Base-by-base conservation (phyloP, 2,329 filamentous ascomycete genomes). In the Tolypocladium nubicola region DNA sequence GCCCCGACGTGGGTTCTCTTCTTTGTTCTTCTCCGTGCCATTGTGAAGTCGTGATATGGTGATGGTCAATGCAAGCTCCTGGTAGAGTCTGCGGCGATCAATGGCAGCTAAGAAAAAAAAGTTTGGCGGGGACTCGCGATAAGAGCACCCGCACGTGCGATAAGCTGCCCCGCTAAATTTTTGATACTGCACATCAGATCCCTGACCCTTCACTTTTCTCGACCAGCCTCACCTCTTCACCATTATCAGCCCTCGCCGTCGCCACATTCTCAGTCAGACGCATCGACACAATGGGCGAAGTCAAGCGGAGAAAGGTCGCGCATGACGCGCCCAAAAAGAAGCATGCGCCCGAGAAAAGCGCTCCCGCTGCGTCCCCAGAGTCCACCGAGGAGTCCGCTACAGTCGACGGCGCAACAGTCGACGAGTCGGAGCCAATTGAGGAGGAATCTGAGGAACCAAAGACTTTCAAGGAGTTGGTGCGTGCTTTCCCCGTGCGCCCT, bases 1-100 rank as follows among this genome's bases (percentile, higher is more conserved):
- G 86, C 83, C 60, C 86, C 85, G 56, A 86, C 73, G 73, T 96
- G 91, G 60, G 92, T 96, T 71, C 90, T 86, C 82, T 93, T 96
- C 79, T 96, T 97, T 55, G 84, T 85, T 67, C 90, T 80, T 75
- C 82, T 81, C 71, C 86, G 87, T 40, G 89, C 90, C 92, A 96
- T 96, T 67, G 59, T 67, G 62, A 59, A n/a, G 37, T 35, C 10
- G 38, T 49, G 47, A 26, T 56, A 11, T 35, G 4, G 30, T 23
- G 35, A 8, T 54, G 33, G 30, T 30, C 43, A 66, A 60, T 41
- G 57, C 23, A 14, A 13, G 1, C 47, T 9, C 10, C 8, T 16
- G 47, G 6, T 49, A 10, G 30, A 50, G 47, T 50, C 47, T 50
- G 16, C 47, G 47, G 43, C 43, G 4, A 30, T 49, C 14, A n/a